Conservation (phyloP, 2,329 filamentous ascomycete species). For the Aureobasidium sp. region DNA sequence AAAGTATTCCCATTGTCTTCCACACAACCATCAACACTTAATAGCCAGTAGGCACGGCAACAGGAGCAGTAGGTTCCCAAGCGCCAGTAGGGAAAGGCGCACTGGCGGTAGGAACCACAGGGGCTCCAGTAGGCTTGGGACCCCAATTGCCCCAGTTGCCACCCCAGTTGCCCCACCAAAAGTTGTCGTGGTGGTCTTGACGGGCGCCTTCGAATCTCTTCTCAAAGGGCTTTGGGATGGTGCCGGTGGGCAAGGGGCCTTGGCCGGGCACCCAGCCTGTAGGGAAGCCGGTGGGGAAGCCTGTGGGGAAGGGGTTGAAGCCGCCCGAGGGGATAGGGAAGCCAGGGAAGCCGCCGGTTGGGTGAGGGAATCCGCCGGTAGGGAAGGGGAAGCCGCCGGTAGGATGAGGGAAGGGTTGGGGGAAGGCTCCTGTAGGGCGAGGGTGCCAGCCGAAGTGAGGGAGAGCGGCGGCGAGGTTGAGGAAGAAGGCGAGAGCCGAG, state of each 20-base stretch:
- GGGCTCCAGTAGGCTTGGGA: background rate
- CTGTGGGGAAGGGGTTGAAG: background rate
- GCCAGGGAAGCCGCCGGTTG: conserved; percentile 14
- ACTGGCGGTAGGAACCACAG: background rate
- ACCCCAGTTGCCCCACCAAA: conserved; percentile 4
- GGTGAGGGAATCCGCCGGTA: background rate
- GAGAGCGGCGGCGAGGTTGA: conserved; percentile 5
- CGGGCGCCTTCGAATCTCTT: conserved; percentile 13
- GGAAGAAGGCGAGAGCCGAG: conserved; percentile 11
- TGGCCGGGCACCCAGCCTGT: conserved; percentile 14
- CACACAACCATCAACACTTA: background rate
- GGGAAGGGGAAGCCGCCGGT: conserved; percentile 10
- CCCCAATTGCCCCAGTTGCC: conserved; percentile 1
- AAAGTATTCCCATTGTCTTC: background rate
- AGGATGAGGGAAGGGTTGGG: conserved; percentile 8
- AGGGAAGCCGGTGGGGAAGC: conserved; percentile 9
- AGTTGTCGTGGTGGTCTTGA: background rate
- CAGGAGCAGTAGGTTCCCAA: background rate
- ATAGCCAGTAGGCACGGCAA: conserved; percentile 6
- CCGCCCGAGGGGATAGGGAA: conserved; percentile 3
- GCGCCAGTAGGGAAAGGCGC: background rate
- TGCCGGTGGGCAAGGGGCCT: background rate
- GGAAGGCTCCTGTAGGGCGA: conserved; percentile 7
- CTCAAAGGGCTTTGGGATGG: background rate
- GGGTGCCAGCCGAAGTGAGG: conserved; percentile 3